These are phyloP conservation scores for Neospora caninum DNA, from an alignment of 169 alveolate genomes.

Conservation along the genomic window DNA sequence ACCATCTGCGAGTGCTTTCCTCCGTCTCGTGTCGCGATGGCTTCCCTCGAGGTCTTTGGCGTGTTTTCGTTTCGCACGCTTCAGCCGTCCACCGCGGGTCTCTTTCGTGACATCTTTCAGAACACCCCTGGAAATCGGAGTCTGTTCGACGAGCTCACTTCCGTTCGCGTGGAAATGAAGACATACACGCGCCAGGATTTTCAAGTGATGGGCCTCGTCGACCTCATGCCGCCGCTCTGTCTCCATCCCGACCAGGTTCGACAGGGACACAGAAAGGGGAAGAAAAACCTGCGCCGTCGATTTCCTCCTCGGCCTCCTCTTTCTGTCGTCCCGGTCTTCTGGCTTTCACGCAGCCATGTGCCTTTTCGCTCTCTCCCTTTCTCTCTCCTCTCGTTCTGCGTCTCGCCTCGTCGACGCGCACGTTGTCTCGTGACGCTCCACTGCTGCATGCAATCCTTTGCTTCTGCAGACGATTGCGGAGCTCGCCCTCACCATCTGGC, in stretches of 20 bases:
- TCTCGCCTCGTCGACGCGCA: not conserved
- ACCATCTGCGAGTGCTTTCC: too few relatives aligned
- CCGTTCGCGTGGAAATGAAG: not conserved
- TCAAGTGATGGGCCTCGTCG: not conserved
- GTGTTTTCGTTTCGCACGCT: too few relatives aligned
- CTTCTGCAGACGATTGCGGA: not conserved
- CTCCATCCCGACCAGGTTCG: slow-evolving; percentile 19
- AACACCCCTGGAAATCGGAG: not conserved
- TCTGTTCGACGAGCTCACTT: not conserved
- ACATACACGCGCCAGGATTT: slow-evolving; percentile 7
- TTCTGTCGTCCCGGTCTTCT: not conserved
- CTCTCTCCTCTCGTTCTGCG: not conserved
- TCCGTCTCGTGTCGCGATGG: too few relatives aligned
- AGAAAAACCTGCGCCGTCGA: not conserved
- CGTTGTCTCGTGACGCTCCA: not conserved
- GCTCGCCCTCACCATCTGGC: slow-evolving; percentile 14
- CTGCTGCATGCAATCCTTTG: not conserved
- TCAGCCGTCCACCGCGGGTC: too few relatives aligned
- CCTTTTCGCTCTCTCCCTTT: not conserved
- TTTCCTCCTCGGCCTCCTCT: too few relatives aligned
- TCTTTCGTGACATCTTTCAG: not conserved
- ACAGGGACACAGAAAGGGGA: not conserved
- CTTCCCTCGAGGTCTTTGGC: too few relatives aligned
- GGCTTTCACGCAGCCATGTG: too few relatives aligned
- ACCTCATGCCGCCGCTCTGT: slow-evolving; percentile 40